Evolutionary conservation across 495 filamentous ascomycete species (phyloP).

Genomic region (Pyrenula aspistea): DNA sequence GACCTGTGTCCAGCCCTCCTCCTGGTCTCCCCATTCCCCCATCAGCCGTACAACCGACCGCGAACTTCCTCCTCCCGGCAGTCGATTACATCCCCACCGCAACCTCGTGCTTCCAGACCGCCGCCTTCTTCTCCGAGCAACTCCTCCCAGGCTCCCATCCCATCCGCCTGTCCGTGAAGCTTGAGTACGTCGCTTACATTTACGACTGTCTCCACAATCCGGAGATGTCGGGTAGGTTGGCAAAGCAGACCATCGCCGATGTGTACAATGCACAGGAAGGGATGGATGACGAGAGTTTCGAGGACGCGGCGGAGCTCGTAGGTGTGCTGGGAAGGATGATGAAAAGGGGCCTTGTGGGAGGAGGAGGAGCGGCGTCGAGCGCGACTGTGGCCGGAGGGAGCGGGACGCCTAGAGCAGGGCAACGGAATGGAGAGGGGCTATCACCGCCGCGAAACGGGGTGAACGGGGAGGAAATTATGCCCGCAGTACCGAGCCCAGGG

Average conservation of each 20-base stretch:
- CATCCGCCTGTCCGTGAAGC: slow-evolving; percentile 77
- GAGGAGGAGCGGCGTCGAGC: slow-evolving; percentile 19
- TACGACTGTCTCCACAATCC: slow-evolving; percentile 86
- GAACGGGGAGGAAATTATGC: neutral
- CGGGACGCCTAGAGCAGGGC: slow-evolving; percentile 19
- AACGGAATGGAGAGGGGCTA: slow-evolving; percentile 14
- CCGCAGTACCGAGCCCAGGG: slow-evolving; percentile 1
- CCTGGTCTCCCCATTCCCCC: slow-evolving; percentile 24
- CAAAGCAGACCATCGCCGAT: slow-evolving; percentile 73
- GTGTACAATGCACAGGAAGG: slow-evolving; percentile 84
- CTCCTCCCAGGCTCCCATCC: slow-evolving; percentile 81
- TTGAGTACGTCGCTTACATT: slow-evolving; percentile 88
- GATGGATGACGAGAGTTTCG: slow-evolving; percentile 84
- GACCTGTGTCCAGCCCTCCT: slow-evolving; percentile 15
- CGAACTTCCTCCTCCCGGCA: slow-evolving; percentile 63
- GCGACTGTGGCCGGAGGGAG: slow-evolving; percentile 15
- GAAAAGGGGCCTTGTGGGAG: slow-evolving; percentile 43
- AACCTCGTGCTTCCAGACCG: slow-evolving; percentile 68
- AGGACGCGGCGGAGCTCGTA: slow-evolving; percentile 65
- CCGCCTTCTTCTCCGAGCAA: slow-evolving; percentile 56
- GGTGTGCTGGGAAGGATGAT: slow-evolving; percentile 66
- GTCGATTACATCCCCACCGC: slow-evolving; percentile 76
- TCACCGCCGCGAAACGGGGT: neutral
- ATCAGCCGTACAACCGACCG: slow-evolving; percentile 34
- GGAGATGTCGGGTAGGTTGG: slow-evolving; percentile 58